These are phyloP conservation scores for Citrus unshiu DNA, from an alignment of 345 rosid species.

Conservation along the genomic window DNA sequence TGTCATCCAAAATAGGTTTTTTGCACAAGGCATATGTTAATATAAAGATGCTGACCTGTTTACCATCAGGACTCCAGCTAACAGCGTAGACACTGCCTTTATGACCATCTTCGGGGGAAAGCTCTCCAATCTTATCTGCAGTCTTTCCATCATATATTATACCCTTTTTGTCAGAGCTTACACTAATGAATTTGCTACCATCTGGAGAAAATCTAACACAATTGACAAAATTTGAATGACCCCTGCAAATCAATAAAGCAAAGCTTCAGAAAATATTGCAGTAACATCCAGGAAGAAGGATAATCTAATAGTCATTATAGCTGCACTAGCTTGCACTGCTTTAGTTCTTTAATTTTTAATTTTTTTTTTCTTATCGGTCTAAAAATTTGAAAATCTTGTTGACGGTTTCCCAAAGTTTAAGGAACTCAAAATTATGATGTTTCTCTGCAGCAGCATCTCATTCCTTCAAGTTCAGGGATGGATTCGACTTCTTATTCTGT, in stretches of 20 bases:
- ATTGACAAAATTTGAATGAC: constrained; percentile 92
- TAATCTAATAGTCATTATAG: background rate
- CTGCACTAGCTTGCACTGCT: background rate
- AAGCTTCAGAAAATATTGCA: constrained; percentile 19
- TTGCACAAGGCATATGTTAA: background rate
- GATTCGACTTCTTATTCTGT: background rate
- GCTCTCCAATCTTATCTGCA: constrained; percentile 72
- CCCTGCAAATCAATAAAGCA: constrained; percentile 43
- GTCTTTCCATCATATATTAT: constrained; percentile 83
- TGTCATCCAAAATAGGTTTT: too few species aligned
- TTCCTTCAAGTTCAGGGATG: background rate
- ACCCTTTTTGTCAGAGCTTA: constrained; percentile 93
- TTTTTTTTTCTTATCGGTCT: background rate
- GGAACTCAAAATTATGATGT: background rate
- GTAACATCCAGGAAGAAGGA: background rate
- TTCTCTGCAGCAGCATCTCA: background rate
- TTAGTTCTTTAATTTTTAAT: background rate
- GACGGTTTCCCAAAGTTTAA: background rate
- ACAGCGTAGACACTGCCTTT: constrained; percentile 90
- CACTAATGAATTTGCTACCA: constrained; percentile 86
- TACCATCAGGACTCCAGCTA: constrained; percentile 94
- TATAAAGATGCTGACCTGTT: constrained; percentile 53
- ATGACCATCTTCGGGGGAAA: constrained; percentile 76
- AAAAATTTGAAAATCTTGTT: background rate
- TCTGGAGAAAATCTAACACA: constrained; percentile 92